Evolutionary conservation across 495 filamentous ascomycete genomes (phyloP), one percentile per base, ranked within the genome.

Genomic region (Penicillium nucicola): DNA sequence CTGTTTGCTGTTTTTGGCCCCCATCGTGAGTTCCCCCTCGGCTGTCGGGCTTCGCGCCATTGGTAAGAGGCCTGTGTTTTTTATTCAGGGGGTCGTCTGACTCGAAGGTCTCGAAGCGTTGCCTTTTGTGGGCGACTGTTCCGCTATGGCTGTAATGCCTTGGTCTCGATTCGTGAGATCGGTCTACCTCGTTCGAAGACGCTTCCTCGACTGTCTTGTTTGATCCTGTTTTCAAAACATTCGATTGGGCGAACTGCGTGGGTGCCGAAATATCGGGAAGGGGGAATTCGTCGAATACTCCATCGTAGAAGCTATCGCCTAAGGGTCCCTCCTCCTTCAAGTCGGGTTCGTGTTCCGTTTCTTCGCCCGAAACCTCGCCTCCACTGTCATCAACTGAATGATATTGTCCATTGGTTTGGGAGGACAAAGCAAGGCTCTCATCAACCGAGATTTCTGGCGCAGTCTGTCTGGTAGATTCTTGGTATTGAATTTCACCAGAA

Each of bases 371-470:
- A 14, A 31, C 15, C 5, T 25, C 19, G 11, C 42, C 18, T 19
- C 18, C 50, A 14, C 32, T 48, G 5, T 52, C 53, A 25, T 28
- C 13, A 23, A 53, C 50, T 6, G 15, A 51, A 14, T 14, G n/a
- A 25, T 48, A 52, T 14, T 36, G 40, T 19, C 43, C 39, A 15
- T 57, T 51, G 4, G 35, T 60, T 14, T 78, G 74, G 31, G 73
- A 61, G 6, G 75, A 71, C 25, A 77, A 60, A n/a, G 74, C 72
- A 18, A 75, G 71, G 45, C 60, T 58, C 47, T 82, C 79, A 58
- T 82, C 72, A 4, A 75, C 71, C 22, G 74, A 60, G 10, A 75
- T 62, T 14, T 70, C 61, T 20, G 50, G 52, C 18, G 55, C 49
- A 1, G 50, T 50, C 12, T 45, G 17, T 36, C 53, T 49, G 6